Base-by-base conservation (phyloP, 2,329 filamentous ascomycete species). In the Penicillium sp. region DNA sequence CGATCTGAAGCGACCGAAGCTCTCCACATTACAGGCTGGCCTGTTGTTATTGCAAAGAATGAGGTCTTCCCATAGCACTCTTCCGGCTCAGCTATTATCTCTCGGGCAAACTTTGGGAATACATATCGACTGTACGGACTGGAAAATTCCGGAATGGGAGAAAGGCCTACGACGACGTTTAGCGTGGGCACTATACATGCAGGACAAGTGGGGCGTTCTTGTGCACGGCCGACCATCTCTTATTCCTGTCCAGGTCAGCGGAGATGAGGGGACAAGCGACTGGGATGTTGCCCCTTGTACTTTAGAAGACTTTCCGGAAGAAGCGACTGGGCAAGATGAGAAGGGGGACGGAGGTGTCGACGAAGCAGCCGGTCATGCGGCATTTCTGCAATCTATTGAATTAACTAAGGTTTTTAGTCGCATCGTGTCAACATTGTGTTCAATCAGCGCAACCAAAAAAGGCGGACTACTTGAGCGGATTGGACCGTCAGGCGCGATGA, bases 111-210 rank as follows among this genome's bases (percentile, higher is more conserved):
- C 35, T 3, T 19, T 37, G 16, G 35, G 35, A 1, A 37, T 37
- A 3, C 35, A 37, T 4, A 19, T n/a, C n/a, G 35, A 37, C 9
- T 37, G 35, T 19, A 19, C 16, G 4, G 35, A 19, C 2, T 37
- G 35, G 35, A 37, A 10, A 37, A 37, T 37, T 1, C 35, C 35
- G 2, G 35, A 33, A 65, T 88, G 85, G 85, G 87, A 89, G 64
- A 81, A 84, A 53, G 83, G 85, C 0, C 73, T 88, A 19, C 76
- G 87, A 14, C 83, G 84, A 64, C 76, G 87, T 14, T 72, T 89
- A 0, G 85, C 83, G 0, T 89, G 87, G 86, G 85, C 82, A 2
- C 70, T 87, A 0, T 88, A 82, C 60, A 85, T 87, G 78, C 86
- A 88, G 66, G 86, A 89, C 60, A 85, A 58, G 26, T 65, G 62